A percentile compares a stretch with the other conserved stretches of the same genome.
phyloP scores from a whole-genome alignment of 116 monocot genomes.

The Trichopus zeylanicus region DNA sequence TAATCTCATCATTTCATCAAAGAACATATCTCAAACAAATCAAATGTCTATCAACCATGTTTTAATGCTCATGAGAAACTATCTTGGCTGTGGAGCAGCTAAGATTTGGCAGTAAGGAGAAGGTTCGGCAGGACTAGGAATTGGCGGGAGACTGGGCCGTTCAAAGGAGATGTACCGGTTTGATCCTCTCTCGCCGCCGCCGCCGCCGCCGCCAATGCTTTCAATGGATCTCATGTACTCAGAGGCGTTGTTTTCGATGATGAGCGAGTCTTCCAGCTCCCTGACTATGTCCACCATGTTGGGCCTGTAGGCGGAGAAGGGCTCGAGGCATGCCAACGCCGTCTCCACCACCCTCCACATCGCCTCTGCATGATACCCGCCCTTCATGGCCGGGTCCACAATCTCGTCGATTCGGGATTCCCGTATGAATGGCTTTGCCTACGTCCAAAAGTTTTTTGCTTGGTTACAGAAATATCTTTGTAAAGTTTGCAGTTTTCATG shows the following conservation, averaged over 20 bases:
- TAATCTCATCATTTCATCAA: too few species aligned
- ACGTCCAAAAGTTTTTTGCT: neutral
- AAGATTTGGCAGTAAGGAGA: conserved; percentile 19
- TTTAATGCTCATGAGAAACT: conserved; percentile 1
- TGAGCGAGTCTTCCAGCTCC: conserved; percentile 59
- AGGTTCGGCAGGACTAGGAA: conserved; percentile 15
- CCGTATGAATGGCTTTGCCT: conserved; percentile 56
- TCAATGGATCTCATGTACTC: conserved; percentile 76
- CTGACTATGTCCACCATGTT: conserved; percentile 50
- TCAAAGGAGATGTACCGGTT: conserved; percentile 32
- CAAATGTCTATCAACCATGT: too few species aligned
- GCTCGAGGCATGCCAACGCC: conserved; percentile 36
- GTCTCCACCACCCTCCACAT: conserved; percentile 59
- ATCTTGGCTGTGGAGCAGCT: conserved; percentile 33
- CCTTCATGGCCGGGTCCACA: conserved; percentile 48
- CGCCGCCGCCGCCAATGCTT: conserved; percentile 11
- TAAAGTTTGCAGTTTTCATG: too few species aligned
- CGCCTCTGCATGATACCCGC: conserved; percentile 47
- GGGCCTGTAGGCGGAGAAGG: conserved; percentile 38
- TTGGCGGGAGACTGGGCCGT: conserved; percentile 12
- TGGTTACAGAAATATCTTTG: too few species aligned
- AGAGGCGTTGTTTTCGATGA: conserved; percentile 64
- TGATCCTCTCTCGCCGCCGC: conserved; percentile 21
- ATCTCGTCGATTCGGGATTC: conserved; percentile 56
- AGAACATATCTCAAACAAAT: too few species aligned